Evolutionary conservation across 2,329 filamentous ascomycete genomes (phyloP).

Genomic region (Raffaelea albimanens): DNA sequence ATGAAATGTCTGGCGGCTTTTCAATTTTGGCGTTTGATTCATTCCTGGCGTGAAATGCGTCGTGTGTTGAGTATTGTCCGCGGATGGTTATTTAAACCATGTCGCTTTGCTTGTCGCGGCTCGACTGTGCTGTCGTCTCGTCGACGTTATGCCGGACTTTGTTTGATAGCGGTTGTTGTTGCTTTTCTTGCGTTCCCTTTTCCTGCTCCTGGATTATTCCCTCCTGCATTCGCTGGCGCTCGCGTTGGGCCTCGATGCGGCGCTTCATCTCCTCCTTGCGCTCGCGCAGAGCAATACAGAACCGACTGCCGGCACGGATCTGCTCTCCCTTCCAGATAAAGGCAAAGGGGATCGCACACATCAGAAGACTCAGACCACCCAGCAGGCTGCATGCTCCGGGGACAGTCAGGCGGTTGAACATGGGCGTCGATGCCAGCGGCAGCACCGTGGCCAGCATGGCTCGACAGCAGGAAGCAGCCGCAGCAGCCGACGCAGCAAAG

Average conservation of each 20-base stretch:
- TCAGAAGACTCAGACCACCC: conserved; percentile 37
- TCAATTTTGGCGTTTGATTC: too few species aligned
- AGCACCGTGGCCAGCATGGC: conserved; percentile 44
- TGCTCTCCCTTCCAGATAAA: conserved; percentile 45
- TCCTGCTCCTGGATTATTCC: background rate
- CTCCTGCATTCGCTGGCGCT: background rate
- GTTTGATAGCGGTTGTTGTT: background rate
- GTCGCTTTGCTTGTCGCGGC: too few species aligned
- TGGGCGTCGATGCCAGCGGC: conserved; percentile 42
- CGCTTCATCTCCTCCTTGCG: conserved; percentile 36
- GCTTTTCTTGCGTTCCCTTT: background rate
- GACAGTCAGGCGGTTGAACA: conserved; percentile 39
- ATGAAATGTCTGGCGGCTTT: too few species aligned
- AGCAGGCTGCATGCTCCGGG: conserved; percentile 42
- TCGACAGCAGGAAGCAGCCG: conserved; percentile 38
- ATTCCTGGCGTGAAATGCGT: too few species aligned
- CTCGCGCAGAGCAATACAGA: conserved; percentile 50
- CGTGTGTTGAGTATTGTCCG: too few species aligned
- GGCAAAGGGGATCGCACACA: conserved; percentile 41
- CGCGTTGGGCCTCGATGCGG: conserved; percentile 26
- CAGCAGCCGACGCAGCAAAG: conserved; percentile 49
- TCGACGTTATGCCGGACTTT: too few species aligned
- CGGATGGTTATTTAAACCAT: too few species aligned
- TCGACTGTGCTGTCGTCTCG: too few species aligned
- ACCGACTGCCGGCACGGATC: conserved; percentile 48